A percentile compares a stretch with the other conserved stretches of the same genome.
Evolutionary conservation across 176 grass and related monocot species (phyloP).

Genomic region (Dendrocalamus sinicus): DNA sequence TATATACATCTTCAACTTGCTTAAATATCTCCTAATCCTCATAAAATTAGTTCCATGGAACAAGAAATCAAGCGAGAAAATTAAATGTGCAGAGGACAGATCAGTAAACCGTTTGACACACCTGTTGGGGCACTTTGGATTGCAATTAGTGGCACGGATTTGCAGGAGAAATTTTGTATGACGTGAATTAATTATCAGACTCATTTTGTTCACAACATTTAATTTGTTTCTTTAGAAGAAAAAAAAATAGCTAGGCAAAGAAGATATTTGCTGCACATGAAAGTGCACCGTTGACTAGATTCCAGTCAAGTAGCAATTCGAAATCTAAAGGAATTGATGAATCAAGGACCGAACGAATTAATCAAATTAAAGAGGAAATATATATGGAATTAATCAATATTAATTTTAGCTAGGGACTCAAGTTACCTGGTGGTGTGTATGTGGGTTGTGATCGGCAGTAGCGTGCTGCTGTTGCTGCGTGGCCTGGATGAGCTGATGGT

Average conservation of each 20-base stretch:
- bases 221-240: background rate
- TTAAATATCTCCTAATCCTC: background rate
- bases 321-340: background rate
- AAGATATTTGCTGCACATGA: background rate
- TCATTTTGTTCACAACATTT: background rate
- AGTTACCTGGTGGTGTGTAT: background rate
- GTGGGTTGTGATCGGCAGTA: background rate
- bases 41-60: background rate
- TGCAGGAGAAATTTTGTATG: background rate
- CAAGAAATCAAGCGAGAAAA: background rate
- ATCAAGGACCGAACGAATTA: background rate
- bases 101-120: background rate
- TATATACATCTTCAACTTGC: background rate
- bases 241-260: no score
- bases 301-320: background rate
- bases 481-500: constrained; percentile 46
- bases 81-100: background rate
- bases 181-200: constrained; percentile 3
- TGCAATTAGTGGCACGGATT: background rate
- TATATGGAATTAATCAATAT: background rate
- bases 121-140: background rate
- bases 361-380: background rate
- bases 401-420: background rate
- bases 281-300: constrained; percentile 30
- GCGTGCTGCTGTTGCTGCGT: constrained; percentile 32